Percentiles rank a stretch among this genome's conserved stretches.
Evolutionary conservation across 108 stramenopile species (phyloP).

Genomic region (Ochromonas danica): DNA sequence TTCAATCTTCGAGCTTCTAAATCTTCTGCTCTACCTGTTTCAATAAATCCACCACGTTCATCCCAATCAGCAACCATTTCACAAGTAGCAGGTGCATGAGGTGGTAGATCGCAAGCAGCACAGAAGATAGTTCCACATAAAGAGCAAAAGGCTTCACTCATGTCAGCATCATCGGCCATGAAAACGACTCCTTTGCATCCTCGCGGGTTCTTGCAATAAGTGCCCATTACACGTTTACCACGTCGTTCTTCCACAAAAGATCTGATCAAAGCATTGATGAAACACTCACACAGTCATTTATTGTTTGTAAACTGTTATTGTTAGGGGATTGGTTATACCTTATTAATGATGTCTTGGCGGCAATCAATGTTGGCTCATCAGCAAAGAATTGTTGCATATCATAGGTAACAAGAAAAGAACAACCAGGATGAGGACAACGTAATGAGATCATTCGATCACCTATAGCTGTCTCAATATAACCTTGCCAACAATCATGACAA

Average conservation of each 20-base stretch:
- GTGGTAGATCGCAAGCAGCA: constrained; percentile 11
- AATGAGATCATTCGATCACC: constrained; percentile 51
- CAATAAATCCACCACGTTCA: neutral
- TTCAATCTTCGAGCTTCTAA: constrained; percentile 79
- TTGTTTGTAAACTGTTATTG: no score
- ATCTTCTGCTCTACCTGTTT: constrained; percentile 82
- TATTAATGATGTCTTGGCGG: neutral
- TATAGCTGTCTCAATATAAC: constrained; percentile 75
- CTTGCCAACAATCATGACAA: constrained; percentile 86
- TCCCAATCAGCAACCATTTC: constrained; percentile 25
- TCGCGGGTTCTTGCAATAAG: constrained; percentile 21
- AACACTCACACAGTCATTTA: constrained; percentile 61
- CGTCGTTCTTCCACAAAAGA: constrained; percentile 78
- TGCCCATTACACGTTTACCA: neutral
- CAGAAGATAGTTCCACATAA: constrained; percentile 4
- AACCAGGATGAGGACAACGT: constrained; percentile 83
- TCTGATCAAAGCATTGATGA: constrained; percentile 67
- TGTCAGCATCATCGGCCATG: constrained; percentile 73
- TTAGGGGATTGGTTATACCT: neutral
- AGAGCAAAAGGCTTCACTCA: constrained; percentile 57
- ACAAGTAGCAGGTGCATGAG: constrained; percentile 73
- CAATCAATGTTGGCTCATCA: neutral
- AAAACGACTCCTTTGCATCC: constrained; percentile 75
- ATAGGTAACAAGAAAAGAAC: constrained; percentile 62
- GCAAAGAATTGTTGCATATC: neutral